A percentile compares a stretch with the other conserved stretches of the same genome.
Evolutionary conservation across 2,329 filamentous ascomycete genomes (phyloP).

Genomic region (Alternaria dauci): DNA sequence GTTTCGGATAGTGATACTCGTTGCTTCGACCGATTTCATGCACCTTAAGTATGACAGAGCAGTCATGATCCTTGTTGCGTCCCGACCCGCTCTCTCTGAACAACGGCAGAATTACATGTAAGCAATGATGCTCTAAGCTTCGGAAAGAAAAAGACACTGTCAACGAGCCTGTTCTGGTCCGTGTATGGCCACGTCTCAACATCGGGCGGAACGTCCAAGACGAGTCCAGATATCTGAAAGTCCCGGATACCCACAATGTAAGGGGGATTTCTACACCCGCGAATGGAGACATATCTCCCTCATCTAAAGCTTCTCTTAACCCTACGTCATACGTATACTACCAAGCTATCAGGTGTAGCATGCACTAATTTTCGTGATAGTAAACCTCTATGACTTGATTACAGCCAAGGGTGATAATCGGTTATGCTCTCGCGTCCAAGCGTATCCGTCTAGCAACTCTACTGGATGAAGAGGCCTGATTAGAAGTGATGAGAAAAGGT

Average conservation of each 20-base stretch:
- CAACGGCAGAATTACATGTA: neutral
- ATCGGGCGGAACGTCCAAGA: neutral
- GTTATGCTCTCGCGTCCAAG: neutral
- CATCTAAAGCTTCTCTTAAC: neutral
- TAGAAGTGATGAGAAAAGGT: too few relatives aligned
- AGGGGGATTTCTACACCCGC: neutral
- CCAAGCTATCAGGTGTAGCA: neutral
- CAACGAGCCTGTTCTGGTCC: neutral
- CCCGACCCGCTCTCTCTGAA: neutral
- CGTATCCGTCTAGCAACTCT: too few relatives aligned
- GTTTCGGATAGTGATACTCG: neutral
- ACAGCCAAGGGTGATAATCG: neutral
- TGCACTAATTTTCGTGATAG: neutral
- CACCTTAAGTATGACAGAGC: neutral
- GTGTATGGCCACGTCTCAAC: neutral
- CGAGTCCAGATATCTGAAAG: neutral
- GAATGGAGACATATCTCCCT: neutral
- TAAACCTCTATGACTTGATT: neutral
- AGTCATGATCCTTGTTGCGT: neutral
- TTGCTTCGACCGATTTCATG: neutral
- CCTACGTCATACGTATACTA: neutral
- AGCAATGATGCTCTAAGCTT: neutral
- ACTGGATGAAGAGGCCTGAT: too few relatives aligned
- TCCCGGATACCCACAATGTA: neutral
- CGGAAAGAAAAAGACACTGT: neutral